Evolutionary conservation across 768 basidiomycete species (phyloP).

Genomic region (Trametopsis cervina): DNA sequence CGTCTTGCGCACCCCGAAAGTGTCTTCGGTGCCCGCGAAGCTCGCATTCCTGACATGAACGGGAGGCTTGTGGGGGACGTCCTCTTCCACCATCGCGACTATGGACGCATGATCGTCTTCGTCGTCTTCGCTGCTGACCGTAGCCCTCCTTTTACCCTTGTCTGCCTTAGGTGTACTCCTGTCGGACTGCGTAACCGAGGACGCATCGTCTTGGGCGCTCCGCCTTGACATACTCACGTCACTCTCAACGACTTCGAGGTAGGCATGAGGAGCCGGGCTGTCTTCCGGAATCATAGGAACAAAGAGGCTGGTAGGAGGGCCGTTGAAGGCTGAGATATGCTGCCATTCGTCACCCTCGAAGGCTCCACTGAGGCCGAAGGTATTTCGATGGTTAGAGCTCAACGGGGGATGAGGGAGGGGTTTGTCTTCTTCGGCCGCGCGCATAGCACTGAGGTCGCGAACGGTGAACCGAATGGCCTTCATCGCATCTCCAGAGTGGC

Average conservation of each 20-base stretch:
- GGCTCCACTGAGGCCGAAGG: slow-evolving; percentile 37
- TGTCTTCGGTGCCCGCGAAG: slow-evolving; percentile 10
- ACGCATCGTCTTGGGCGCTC: slow-evolving; percentile 15
- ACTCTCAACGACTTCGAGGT: slow-evolving; percentile 49
- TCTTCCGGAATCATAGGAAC: slow-evolving; percentile 21
- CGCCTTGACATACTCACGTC: slow-evolving; percentile 28
- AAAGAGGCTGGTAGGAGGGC: slow-evolving; percentile 29
- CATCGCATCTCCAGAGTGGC: slow-evolving; percentile 12
- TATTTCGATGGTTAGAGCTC: slow-evolving; percentile 41
- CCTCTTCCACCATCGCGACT: slow-evolving; percentile 32
- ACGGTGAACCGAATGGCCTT: slow-evolving; percentile 53
- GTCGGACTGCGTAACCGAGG: slow-evolving; percentile 19
- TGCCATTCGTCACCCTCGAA: slow-evolving; percentile 58
- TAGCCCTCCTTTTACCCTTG: slow-evolving; percentile 46
- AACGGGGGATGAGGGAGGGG: slow-evolving; percentile 25
- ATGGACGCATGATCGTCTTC: slow-evolving; percentile 33
- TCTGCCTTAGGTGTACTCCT: slow-evolving; percentile 19
- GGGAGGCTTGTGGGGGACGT: slow-evolving; percentile 47
- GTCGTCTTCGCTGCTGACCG: slow-evolving; percentile 20
- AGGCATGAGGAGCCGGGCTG: slow-evolving; percentile 50
- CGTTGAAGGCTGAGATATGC: slow-evolving; percentile 33
- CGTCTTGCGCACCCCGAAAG: slow-evolving; percentile 12
- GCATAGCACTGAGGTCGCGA: slow-evolving; percentile 42
- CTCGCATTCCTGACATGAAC: slow-evolving; percentile 40
- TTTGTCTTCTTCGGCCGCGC: slow-evolving; percentile 26